A percentile compares a stretch with the other conserved stretches of the same genome.
These are phyloP conservation scores for Candida rishiriensis DNA, from an alignment of 805 yeast genomes.

Conservation along the genomic window DNA sequence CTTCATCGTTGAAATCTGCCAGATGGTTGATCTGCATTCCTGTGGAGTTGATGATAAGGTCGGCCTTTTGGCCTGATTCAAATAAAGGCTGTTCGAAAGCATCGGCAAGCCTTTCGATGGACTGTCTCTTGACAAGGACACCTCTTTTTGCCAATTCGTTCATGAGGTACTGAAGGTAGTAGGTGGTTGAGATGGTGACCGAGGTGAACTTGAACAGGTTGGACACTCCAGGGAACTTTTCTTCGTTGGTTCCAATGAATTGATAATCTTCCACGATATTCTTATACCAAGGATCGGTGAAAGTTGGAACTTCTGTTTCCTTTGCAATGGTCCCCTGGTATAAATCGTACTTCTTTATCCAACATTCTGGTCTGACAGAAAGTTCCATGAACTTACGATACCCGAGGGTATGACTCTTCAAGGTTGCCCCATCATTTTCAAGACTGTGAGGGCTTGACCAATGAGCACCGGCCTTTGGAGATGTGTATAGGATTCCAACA, in stretches of 20 bases:
- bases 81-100: conserved; percentile 32
- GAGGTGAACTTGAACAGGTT: conserved; percentile 41
- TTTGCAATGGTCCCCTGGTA: conserved; percentile 21
- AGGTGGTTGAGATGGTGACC: conserved; percentile 54
- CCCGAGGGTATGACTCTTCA: conserved; percentile 31
- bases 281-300: conserved; percentile 45
- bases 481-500: conserved; percentile 43
- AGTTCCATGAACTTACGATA: conserved; percentile 33
- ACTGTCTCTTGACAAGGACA: conserved; percentile 39
- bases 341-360: conserved; percentile 22
- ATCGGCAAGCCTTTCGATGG: conserved; percentile 40
- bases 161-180: conserved; percentile 50
- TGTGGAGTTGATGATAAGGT: conserved; percentile 52
- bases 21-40: conserved; percentile 46
- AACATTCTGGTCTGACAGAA: conserved; percentile 35
- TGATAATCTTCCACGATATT: conserved; percentile 38
- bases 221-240: conserved; percentile 32
- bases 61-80: conserved; percentile 14
- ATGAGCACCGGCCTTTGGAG: conserved; percentile 70
- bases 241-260: conserved; percentile 24
- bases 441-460: conserved; percentile 40
- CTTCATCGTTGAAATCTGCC: conserved; percentile 46
- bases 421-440: conserved; percentile 19
- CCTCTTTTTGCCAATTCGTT: conserved; percentile 42
- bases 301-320: conserved; percentile 3